Base-by-base conservation (phyloP, 345 rosid genomes). In the Eucalyptus grandis region DNA sequence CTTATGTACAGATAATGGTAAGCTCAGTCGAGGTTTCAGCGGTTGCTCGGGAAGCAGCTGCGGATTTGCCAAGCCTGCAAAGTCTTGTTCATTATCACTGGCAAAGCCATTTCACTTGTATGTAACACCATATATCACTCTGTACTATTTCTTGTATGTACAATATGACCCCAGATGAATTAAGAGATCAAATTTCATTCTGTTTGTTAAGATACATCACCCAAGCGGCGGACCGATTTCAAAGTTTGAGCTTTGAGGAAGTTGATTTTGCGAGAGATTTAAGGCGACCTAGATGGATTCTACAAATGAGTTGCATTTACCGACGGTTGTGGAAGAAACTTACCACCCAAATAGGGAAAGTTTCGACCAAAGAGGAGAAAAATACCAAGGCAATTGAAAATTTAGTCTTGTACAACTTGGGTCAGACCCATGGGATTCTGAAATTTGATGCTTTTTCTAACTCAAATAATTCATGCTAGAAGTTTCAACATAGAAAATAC, bases 381-480 rank as follows among this genome's bases (percentile, higher is more conserved):
- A 72, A 6, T 11, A 19, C 81, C 21, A 3, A 21, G 15, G 47
- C 47, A 77, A 77, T 77, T 21, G 47, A 19, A 77, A 77, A 77
- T 12, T 21, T 40, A 37, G 8, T 40, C 58, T 19, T 53, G 5
- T 19, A 19, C 47, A 72, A 11, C 83, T 37, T 72, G 26, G 82
- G 46, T 10, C 14, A 19, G 93, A 86, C 93, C 90, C 60, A 89
- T 87, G 88, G 93, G 87, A 37, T 90, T 91, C 89, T 69, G 93
- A 47, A 92, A 93, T 49, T 94, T 88, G 44, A 94, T 95, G 90
- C 94, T 93, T 87, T 92, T 94, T 86, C 89, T 89, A 21, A 92
- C 93, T 31, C 93, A 93, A 88, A 89, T 87, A 65, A 92, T 51
- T 83, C 92, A 91, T 86, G 91, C 90, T 49, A 93, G 90, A 88